These are phyloP conservation scores for Coccomyxa sp. DNA, from an alignment of 139 green algal species.

Conservation along the genomic window DNA sequence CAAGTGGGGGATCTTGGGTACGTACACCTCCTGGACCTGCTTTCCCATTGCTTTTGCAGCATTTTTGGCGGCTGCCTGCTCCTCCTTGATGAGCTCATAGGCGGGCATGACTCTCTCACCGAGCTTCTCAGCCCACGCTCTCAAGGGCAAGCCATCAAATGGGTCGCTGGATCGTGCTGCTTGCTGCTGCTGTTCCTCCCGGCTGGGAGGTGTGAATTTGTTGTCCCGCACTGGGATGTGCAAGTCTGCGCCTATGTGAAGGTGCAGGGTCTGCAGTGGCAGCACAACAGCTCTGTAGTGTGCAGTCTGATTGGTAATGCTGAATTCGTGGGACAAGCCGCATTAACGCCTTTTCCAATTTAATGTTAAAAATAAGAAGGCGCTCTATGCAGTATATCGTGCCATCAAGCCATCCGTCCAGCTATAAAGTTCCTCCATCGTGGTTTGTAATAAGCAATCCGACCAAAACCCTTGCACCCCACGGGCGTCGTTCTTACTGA, in stretches of 20 bases:
- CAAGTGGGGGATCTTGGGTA: constrained; percentile 35
- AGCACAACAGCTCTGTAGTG: neutral
- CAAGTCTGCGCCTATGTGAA: constrained; percentile 42
- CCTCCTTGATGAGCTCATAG: constrained; percentile 18
- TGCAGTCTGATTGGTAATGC: too few species aligned
- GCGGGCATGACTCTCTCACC: constrained; percentile 24
- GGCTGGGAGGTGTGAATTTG: too few species aligned
- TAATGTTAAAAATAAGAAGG: too few species aligned
- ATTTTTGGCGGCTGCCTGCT: neutral
- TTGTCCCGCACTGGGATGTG: constrained; percentile 25
- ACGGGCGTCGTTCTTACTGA: too few species aligned
- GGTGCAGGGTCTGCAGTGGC: constrained; percentile 40
- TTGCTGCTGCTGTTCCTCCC: neutral
- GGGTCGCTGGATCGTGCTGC: constrained; percentile 16
- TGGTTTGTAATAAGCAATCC: too few species aligned
- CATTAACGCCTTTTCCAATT: too few species aligned
- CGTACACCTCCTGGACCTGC: neutral
- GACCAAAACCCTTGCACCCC: too few species aligned
- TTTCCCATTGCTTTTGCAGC: neutral
- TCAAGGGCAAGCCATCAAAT: constrained; percentile 45
- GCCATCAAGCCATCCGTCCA: too few species aligned
- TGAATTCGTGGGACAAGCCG: too few species aligned
- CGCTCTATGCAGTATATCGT: too few species aligned
- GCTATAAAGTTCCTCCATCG: too few species aligned
- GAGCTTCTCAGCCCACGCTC: constrained; percentile 33